Conservation (phyloP, 306 rosid genomes). For the Quercus gilva region DNA sequence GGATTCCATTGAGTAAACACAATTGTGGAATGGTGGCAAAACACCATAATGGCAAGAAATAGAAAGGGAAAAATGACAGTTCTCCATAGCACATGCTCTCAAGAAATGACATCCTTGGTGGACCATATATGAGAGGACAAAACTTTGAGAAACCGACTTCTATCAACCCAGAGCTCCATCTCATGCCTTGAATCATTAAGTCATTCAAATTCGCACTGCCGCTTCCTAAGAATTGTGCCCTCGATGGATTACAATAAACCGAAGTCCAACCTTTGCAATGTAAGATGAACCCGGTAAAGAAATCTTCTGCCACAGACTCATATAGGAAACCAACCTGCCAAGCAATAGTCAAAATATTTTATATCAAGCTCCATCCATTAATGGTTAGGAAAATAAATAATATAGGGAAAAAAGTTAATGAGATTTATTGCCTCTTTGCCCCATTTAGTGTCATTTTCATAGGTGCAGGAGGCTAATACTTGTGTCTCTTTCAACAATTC, state of each 20-base stretch:
- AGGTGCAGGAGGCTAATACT: conserved; percentile 54
- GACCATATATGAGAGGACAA: conserved; percentile 56
- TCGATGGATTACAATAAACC: conserved; percentile 46
- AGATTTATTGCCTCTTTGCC: conserved; percentile 48
- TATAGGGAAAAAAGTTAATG: not conserved
- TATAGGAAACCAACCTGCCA: conserved; percentile 67
- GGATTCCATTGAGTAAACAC: conserved; percentile 49
- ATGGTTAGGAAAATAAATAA: not conserved
- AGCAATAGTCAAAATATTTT: not conserved
- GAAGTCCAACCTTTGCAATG: conserved; percentile 73
- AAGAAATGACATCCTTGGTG: conserved; percentile 39
- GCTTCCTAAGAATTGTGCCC: conserved; percentile 64
- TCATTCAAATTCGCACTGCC: conserved; percentile 56
- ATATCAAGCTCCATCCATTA: not conserved
- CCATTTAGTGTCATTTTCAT: conserved; percentile 59
- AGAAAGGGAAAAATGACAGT: conserved; percentile 26
- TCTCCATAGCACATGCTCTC: conserved; percentile 49
- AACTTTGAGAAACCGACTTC: conserved; percentile 54
- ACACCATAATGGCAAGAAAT: conserved; percentile 49
- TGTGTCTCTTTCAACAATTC: conserved; percentile 31
- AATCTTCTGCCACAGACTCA: conserved; percentile 53
- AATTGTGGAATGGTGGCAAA: conserved; percentile 61
- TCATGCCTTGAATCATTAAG: conserved; percentile 51
- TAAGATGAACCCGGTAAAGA: conserved; percentile 50
- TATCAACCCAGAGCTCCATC: conserved; percentile 62